Evolutionary conservation across 2,329 filamentous ascomycete genomes (phyloP), one percentile per base, ranked within the genome.

Genomic region (Harringtonia lauricola): DNA sequence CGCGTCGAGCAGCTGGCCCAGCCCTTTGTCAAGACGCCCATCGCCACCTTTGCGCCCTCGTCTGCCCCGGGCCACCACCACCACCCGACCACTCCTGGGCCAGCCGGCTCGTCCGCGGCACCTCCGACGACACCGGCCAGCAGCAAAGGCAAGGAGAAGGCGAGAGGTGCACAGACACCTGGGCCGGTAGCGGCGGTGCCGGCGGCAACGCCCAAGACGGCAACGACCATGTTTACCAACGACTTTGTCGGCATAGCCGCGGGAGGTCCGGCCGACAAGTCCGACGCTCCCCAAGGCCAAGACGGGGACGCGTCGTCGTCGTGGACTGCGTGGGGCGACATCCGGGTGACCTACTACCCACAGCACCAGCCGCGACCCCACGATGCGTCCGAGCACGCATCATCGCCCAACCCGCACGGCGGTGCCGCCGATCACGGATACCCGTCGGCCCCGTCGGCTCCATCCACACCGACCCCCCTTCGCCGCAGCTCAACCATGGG

Each of bases 1-100:
- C 83, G 84, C 52, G 77, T 98, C 42, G 83, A 89, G 51, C 86
- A 86, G 61, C 70, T 98, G 42, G 82, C 90, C 7, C 67, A 80
- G 46, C 86, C 90, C 8, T 94, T 96, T 57, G 70, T 81, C 37
- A 94, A 87, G 63, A 84, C 79, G 1, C 70, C 74, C 2, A 68
- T 76, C 22, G 57, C 68, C 33, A 75, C 68, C 47, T 57, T 72
- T 26, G 59, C 68, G 3, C 77, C 57, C 3, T 41, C 45, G 8
- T 24, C 47, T 2, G 43, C 43, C 7, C 36, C 42, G 12, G 34
- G 19, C 5, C 13, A 40, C 39, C 21, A 36, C 34, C 17, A 34
- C 34, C 22, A 33, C 34, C 8, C 44, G 12, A n/a, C 47, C 26
- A 28, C 47, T 14, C 41, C 42, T 18, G 22, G 21, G 8, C 39